These are phyloP conservation scores for Lagenidium giganteum DNA, from an alignment of 352 stramenopile species.

Conservation along the genomic window DNA sequence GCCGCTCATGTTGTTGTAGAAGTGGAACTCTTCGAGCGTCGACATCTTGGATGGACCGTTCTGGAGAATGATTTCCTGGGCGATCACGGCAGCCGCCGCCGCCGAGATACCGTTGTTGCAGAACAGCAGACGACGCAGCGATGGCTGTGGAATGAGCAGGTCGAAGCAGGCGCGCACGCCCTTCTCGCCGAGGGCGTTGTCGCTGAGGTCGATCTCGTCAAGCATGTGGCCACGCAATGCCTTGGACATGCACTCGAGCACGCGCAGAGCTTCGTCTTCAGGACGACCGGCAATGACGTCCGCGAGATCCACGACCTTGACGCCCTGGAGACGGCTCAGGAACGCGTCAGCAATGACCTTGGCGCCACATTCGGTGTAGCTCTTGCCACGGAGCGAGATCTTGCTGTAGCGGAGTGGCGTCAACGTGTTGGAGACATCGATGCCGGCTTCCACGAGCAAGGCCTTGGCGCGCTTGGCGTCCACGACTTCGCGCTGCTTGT, in stretches of 20 bases:
- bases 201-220: constrained; percentile 82
- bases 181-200: constrained; percentile 77
- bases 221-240: constrained; percentile 73
- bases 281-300: constrained; percentile 90
- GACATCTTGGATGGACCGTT: constrained; percentile 31
- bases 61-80: constrained; percentile 65
- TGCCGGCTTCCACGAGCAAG: constrained; percentile 34
- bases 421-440: constrained; percentile 25
- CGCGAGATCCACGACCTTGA: constrained; percentile 79
- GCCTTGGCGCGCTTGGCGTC: constrained; percentile 43
- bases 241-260: constrained; percentile 77
- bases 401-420: constrained; percentile 38
- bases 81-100: constrained; percentile 51
- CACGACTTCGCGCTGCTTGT: constrained; percentile 64
- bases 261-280: constrained; percentile 86
- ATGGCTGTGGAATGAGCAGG: constrained; percentile 63
- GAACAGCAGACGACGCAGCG: constrained; percentile 55
- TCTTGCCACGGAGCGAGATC: constrained; percentile 73
- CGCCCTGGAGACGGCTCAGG: constrained; percentile 32
- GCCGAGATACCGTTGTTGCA: constrained; percentile 81
- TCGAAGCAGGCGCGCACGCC: constrained; percentile 70
- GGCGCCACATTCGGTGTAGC: constrained; percentile 67
- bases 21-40: constrained; percentile 70
- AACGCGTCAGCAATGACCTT: constrained; percentile 47
- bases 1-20: constrained; percentile 87